phyloP scores from a whole-genome alignment of 2,329 filamentous ascomycete species.

The Pseudogymnoascus sp. region DNA sequence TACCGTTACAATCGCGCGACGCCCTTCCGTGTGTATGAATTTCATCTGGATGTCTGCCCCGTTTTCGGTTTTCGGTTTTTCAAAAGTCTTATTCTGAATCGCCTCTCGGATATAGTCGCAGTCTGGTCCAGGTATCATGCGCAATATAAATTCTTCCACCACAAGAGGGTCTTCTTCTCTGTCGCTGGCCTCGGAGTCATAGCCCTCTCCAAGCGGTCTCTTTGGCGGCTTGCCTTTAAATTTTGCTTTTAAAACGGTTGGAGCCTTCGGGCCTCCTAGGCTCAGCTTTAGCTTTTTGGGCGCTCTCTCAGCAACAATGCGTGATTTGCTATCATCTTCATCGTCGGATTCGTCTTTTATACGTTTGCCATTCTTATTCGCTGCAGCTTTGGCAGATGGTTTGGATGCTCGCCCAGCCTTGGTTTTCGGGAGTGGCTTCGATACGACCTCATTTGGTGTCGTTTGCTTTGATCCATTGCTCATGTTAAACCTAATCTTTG shows the following conservation, averaged over 20 bases:
- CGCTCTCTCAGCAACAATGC: constrained; percentile 27
- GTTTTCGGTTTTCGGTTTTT: constrained; percentile 52
- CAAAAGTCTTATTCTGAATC: constrained; percentile 69
- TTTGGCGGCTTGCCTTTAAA: constrained; percentile 59
- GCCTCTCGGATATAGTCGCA: constrained; percentile 72
- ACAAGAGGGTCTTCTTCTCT: constrained; percentile 78
- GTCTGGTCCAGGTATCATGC: constrained; percentile 79
- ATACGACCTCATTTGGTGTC: constrained; percentile 18
- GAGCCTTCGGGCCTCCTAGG: constrained; percentile 27
- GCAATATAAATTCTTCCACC: constrained; percentile 81
- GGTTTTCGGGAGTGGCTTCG: constrained; percentile 36
- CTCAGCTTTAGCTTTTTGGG: constrained; percentile 41
- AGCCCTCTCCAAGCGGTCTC: constrained; percentile 74
- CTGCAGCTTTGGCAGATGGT: constrained; percentile 47
- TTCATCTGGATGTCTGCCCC: constrained; percentile 73
- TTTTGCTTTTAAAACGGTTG: constrained; percentile 47
- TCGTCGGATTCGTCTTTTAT: constrained; percentile 46
- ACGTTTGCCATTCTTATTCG: constrained; percentile 42
- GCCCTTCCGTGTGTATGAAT: constrained; percentile 60
- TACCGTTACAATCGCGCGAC: constrained; percentile 53
- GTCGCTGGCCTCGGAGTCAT: constrained; percentile 93
- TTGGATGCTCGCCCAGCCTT: constrained; percentile 53
- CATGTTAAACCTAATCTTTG: constrained; percentile 26
- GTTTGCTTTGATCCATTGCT: constrained; percentile 22
- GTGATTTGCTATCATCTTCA: constrained; percentile 33